A percentile compares a stretch with the other conserved stretches of the same genome.
Evolutionary conservation across 345 rosid species (phyloP).

Genomic region (Physaria fendleri): DNA sequence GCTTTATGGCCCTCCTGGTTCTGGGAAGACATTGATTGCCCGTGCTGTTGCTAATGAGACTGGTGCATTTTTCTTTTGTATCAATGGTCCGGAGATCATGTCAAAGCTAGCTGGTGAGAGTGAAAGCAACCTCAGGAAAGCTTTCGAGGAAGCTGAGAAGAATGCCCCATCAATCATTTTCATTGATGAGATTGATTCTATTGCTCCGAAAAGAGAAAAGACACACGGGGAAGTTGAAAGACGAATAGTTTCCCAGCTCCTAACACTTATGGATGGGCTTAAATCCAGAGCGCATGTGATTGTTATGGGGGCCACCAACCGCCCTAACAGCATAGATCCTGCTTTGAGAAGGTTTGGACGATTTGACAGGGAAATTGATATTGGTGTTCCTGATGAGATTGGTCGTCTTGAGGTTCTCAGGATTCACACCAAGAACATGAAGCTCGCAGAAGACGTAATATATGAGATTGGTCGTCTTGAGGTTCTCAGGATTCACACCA

Average conservation of each 20-base stretch:
- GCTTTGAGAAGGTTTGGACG: slow-evolving; percentile 94
- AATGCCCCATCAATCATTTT: slow-evolving; percentile 95
- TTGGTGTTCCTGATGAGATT: slow-evolving; percentile 94
- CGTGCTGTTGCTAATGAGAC: slow-evolving; percentile 97
- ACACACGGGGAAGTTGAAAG: slow-evolving; percentile 97
- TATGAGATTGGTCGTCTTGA: too few species aligned
- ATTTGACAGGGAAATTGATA: slow-evolving; percentile 89
- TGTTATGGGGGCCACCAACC: slow-evolving; percentile 97
- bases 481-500: too few species aligned
- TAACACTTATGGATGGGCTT: slow-evolving; percentile 94
- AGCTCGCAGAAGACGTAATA: slow-evolving; percentile 92
- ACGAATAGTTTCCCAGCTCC: slow-evolving; percentile 91
- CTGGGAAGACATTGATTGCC: slow-evolving; percentile 89
- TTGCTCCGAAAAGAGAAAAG: slow-evolving; percentile 96
- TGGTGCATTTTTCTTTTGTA: slow-evolving; percentile 94
- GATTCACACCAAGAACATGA: slow-evolving; percentile 97
- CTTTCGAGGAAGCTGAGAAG: slow-evolving; percentile 96
- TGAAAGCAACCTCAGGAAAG: slow-evolving; percentile 95
- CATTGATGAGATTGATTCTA: slow-evolving; percentile 89
- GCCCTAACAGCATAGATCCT: slow-evolving; percentile 94
- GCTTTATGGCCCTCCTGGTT: slow-evolving; percentile 83
- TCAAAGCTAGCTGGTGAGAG: slow-evolving; percentile 97
- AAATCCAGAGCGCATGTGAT: slow-evolving; percentile 90
- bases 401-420: slow-evolving; percentile 99
- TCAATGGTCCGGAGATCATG: slow-evolving; percentile 96